Evolutionary conservation across 1,284 basidiomycete species (phyloP), one percentile per base, ranked within the genome.

Genomic region (Trametes pubescens): DNA sequence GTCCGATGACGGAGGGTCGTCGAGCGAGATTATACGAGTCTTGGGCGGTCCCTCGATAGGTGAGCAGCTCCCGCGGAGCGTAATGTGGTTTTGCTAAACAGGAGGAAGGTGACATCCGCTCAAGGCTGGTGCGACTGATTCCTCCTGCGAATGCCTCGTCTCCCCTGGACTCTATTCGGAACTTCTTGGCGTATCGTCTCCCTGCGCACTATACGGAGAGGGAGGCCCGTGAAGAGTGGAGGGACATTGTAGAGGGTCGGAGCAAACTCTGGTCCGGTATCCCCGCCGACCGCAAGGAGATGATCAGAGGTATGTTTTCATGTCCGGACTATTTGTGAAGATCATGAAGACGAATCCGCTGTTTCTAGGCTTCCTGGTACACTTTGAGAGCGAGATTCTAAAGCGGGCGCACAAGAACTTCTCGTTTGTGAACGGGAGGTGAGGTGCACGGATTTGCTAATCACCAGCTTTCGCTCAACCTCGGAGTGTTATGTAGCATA

Each of bases 361-460:
- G 9, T 9, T 9, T 22, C 32, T 26, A 96, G 93, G 94, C 0
- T 95, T 96, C 74, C 82, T 96, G 22, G 94, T 97, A 0, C 88
- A 95, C 72, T 97, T 98, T 71, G 94, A 98, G 75, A 90, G 87
- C 65, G 91, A 96, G 71, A 85, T 95, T 7, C 81, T 98, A 32
- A 91, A 90, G 65, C 83, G 95, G 29, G 94, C 96, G 1, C 93
- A 96, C 72, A 96, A 97, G 79, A 91, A 90, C 64, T 98, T 97
- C 78, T 93, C 93, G 26, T 98, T 96, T 77, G 81, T 90, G 57
- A 94, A 93, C 71, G 93, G 93, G 71, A 93, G 90, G 90, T 90
- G 72, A 59, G 6, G 13, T 1, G 13, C 47, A n/a, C 24, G 24
- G 4, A 16, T 24, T 16, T 24, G 11, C 44, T 38, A n/a, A 29